These are phyloP conservation scores for Hericium alpestre DNA, from an alignment of 768 basidiomycete genomes.

Conservation along the genomic window DNA sequence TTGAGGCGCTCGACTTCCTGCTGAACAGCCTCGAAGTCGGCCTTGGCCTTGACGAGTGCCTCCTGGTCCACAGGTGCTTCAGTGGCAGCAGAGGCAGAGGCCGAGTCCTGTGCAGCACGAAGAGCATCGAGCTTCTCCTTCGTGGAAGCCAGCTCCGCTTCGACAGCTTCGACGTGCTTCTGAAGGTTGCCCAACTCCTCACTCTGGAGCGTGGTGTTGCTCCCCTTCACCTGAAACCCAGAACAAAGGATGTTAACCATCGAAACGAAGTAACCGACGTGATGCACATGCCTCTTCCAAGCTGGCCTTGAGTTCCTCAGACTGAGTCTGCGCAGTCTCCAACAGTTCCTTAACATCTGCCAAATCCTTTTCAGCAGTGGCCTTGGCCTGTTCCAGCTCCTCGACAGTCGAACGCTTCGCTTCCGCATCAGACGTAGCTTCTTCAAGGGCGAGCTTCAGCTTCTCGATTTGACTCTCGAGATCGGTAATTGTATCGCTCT, in stretches of 20 bases:
- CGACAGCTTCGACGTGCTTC: conserved; percentile 38
- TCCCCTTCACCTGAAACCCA: too few relatives aligned
- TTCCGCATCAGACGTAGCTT: conserved; percentile 35
- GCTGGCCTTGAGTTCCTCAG: conserved; percentile 27
- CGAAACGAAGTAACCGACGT: background rate
- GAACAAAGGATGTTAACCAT: too few relatives aligned
- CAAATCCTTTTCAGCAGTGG: conserved; percentile 38
- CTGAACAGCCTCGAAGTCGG: conserved; percentile 45
- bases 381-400: conserved; percentile 40
- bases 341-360: conserved; percentile 31
- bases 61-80: conserved; percentile 55
- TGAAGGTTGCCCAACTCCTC: conserved; percentile 39
- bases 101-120: conserved; percentile 34
- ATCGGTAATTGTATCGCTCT: conserved; percentile 35
- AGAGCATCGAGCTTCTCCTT: conserved; percentile 45
- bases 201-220: conserved; percentile 23
- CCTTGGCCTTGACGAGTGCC: conserved; percentile 52
- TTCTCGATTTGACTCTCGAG: conserved; percentile 44
- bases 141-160: conserved; percentile 37
- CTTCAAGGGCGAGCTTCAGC: conserved; percentile 40
- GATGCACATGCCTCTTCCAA: conserved; percentile 34
- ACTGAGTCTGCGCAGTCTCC: conserved; percentile 22
- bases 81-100: conserved; percentile 31
- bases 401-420: conserved; percentile 34
- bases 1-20: conserved; percentile 43